Evolutionary conservation across 225 moss, liverwort and hornwort genomes (phyloP), one percentile per base, ranked within the genome.

Genomic region (Physcomitrellopsis africana): DNA sequence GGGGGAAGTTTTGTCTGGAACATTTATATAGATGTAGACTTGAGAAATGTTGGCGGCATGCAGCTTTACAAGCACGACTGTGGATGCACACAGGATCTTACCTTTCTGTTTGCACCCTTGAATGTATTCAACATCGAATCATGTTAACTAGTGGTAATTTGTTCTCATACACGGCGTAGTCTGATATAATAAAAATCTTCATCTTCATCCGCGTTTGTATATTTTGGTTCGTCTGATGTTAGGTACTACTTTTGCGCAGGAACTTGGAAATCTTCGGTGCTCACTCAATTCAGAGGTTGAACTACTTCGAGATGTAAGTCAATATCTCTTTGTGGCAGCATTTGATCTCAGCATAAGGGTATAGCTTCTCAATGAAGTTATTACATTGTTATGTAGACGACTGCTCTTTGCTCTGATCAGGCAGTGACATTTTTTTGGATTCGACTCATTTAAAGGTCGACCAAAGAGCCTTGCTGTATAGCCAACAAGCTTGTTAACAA

Each of bases 271-370:
- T 45, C 80, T 86, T 43, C 80, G 80, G 78, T 78, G 60, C 74
- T 80, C 77, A 64, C 76, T 86, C 17, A 86, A 78, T 59, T 63
- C 78, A 11, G 83, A 86, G 80, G 86, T 83, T 55, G 77, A 83
- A 65, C 86, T 83, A 83, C 78, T 86, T 16, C 83, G 83, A 57
- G 54, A 68, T 63, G 86, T 86, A 72, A 86, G 86, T 83, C 45
- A 27, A 49, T 72, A 9, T 43, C 75, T 55, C 48, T 37, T 37
- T 37, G 29, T 29, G 32, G 32, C 32, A 37, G 32, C 7, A 37
- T 44, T 67, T 20, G 29, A 41, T 32, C 60, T 47, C 32, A 37
- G 32, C 32, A 4, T 4, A 48, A 16, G 52, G 22, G 23, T 4
- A 5, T 41, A 60, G 15, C 37, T 67, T 66, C 64, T 67, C 20